Evolutionary conservation across 1,284 basidiomycete genomes (phyloP).

Genomic region (Lignosus rhinocerotis): DNA sequence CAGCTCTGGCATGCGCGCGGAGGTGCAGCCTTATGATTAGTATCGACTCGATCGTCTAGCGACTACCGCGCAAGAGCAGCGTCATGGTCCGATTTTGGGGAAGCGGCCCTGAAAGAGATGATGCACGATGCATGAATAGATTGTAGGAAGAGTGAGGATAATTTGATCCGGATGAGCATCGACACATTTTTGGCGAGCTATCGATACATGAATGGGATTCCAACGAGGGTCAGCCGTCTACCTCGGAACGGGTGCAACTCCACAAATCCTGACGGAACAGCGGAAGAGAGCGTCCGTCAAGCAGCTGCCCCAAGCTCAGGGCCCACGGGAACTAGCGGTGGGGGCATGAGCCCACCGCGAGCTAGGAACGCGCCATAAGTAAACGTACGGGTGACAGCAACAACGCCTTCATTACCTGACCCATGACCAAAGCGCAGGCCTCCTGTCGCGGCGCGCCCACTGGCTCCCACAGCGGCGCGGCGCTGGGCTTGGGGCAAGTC

Average conservation of each 20-base stretch:
- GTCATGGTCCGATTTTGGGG: not conserved
- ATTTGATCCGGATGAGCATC: not conserved
- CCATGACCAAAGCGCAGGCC: not conserved
- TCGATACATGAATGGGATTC: not conserved
- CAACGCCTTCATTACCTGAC: not conserved
- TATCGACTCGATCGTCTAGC: not conserved
- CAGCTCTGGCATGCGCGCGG: too few species aligned
- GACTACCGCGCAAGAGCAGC: not conserved
- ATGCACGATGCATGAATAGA: not conserved
- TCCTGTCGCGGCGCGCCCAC: not conserved
- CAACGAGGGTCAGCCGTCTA: not conserved
- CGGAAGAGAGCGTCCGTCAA: not conserved
- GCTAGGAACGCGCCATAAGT: constrained; percentile 6
- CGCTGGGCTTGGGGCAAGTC: constrained; percentile 1
- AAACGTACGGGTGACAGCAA: not conserved
- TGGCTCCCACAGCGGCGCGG: constrained; percentile 2
- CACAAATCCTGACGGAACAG: not conserved
- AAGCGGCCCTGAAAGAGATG: not conserved
- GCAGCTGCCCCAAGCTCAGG: not conserved
- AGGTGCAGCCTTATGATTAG: too few species aligned
- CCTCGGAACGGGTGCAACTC: not conserved
- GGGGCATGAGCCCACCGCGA: not conserved
- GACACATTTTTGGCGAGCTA: not conserved
- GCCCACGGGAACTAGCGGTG: not conserved
- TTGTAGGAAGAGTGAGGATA: not conserved